Conservation (phyloP, 164 flowering plant genomes). For the Liquidambar formosana region DNA sequence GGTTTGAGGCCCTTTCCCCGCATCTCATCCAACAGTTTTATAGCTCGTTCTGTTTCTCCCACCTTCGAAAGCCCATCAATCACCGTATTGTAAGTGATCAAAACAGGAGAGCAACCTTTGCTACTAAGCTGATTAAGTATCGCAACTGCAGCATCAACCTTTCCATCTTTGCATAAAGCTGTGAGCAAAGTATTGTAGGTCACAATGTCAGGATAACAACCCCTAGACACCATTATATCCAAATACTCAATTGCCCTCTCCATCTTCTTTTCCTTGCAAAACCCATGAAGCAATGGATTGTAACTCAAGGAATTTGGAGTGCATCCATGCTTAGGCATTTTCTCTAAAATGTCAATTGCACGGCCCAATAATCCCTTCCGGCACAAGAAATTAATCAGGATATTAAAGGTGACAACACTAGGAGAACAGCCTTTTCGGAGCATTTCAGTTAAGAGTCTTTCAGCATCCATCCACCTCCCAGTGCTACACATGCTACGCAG, state of each 20-base stretch:
- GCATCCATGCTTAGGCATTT: slow-evolving; percentile 84
- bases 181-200: slow-evolving; percentile 88
- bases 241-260: slow-evolving; percentile 79
- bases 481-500: slow-evolving; percentile 83
- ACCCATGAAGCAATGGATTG: slow-evolving; percentile 83
- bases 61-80: slow-evolving; percentile 80
- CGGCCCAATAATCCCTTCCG: slow-evolving; percentile 72
- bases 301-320: slow-evolving; percentile 83
- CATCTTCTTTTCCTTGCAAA: slow-evolving; percentile 92
- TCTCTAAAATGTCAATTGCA: slow-evolving; percentile 79
- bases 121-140: slow-evolving; percentile 65
- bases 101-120: slow-evolving; percentile 78
- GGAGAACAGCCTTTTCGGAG: slow-evolving; percentile 71
- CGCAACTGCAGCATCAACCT: slow-evolving; percentile 77
- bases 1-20: slow-evolving; percentile 66
- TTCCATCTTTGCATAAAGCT: slow-evolving; percentile 86
- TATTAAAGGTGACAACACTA: slow-evolving; percentile 88
- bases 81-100: slow-evolving; percentile 87
- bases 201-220: slow-evolving; percentile 89
- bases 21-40: slow-evolving; percentile 71
- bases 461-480: slow-evolving; percentile 93
- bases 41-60: slow-evolving; percentile 65
- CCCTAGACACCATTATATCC: slow-evolving; percentile 73
- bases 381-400: slow-evolving; percentile 78
- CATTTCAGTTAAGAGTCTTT: slow-evolving; percentile 73